Base-by-base conservation (phyloP, 2,329 filamentous ascomycete genomes). In the Botryosphaeria dothidea region DNA sequence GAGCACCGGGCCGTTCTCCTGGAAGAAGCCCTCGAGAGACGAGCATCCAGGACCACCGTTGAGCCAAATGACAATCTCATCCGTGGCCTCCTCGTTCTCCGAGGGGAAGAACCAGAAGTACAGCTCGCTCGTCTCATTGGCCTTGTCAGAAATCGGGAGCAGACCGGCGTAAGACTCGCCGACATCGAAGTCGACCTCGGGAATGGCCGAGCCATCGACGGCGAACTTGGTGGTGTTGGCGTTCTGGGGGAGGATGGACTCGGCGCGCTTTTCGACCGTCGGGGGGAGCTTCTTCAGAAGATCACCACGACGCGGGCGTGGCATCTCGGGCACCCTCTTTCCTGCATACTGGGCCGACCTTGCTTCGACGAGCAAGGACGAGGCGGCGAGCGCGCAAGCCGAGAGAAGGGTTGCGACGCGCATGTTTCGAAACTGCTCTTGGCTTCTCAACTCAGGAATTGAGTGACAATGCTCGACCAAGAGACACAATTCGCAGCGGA, bases 111-210 rank as follows among this genome's bases (percentile, higher is more conserved):
- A 90, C 77, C 77, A 90, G 71, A 88, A 90, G 74, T 84, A 90
- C 1, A 90, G 74, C 67, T 88, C 75, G 41, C 82, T 76, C 0
- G 77, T 78, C 72, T 86, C 86, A 41, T 84, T 72, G 0, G 79
- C 74, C 19, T 80, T 72, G 41, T 78, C 76, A 1, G 82, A 83
- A 60, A 90, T 86, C 7, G 88, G 86, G 29, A 90, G 73, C 21
- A 85, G 73, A n/a, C 88, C 88, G 21, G 87, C 84, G 68, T 89
- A 90, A 0, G 84, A 87, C 75, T 90, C 87, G 29, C 84, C 84
- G 62, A 91, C 79, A 66, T 92, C 89, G 67, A 91, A 93, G 31
- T 84, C 73, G 0, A 92, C 87, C 19, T 91, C 88, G 0, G 90
- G 90, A 56, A 92, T 85, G 0, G 76, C 80, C 1, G 81, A 83